Percentiles rank a stretch among this genome's conserved stretches.
Conservation (phyloP, 1,284 basidiomycete genomes). For the Fomitopsis betulina region DNA sequence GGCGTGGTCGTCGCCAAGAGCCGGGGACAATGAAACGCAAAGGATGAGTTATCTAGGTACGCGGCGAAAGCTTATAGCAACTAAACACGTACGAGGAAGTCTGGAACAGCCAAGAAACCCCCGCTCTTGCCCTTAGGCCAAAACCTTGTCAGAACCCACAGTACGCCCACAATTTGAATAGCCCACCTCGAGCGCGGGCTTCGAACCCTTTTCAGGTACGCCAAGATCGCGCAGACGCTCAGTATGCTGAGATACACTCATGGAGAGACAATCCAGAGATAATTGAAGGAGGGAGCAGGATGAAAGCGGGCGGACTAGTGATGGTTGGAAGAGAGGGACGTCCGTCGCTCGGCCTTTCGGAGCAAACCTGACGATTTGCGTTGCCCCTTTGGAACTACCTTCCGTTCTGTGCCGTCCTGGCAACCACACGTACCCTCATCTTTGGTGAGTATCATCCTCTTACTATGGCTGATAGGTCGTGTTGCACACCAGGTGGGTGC, state of each 20-base stretch:
- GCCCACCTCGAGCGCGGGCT: slow-evolving; percentile 13
- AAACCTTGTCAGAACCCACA: background rate
- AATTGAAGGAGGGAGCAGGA: background rate
- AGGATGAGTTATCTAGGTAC: background rate
- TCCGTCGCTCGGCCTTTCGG: background rate
- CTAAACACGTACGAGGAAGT: slow-evolving; percentile 10
- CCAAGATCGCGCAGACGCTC: slow-evolving; percentile 84
- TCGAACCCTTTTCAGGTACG: slow-evolving; percentile 32
- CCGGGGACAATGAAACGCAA: background rate
- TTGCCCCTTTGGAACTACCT: background rate
- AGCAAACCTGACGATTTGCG: background rate
- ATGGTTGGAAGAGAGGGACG: too few relatives aligned
- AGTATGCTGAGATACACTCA: slow-evolving; percentile 57
- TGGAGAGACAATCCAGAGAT: slow-evolving; percentile 46
- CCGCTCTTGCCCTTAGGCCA: slow-evolving; percentile 9
- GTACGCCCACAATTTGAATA: background rate
- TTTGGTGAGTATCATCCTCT: background rate
- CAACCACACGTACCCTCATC: background rate
- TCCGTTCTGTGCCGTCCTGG: background rate
- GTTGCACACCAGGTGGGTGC: too few relatives aligned
- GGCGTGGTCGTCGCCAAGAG: background rate
- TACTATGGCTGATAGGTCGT: too few relatives aligned
- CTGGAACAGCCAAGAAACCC: slow-evolving; percentile 10
- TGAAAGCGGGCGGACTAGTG: background rate
- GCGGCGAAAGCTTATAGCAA: background rate